Evolutionary conservation across 108 stramenopile species (phyloP).

Genomic region (Conticribra guillardii): DNA sequence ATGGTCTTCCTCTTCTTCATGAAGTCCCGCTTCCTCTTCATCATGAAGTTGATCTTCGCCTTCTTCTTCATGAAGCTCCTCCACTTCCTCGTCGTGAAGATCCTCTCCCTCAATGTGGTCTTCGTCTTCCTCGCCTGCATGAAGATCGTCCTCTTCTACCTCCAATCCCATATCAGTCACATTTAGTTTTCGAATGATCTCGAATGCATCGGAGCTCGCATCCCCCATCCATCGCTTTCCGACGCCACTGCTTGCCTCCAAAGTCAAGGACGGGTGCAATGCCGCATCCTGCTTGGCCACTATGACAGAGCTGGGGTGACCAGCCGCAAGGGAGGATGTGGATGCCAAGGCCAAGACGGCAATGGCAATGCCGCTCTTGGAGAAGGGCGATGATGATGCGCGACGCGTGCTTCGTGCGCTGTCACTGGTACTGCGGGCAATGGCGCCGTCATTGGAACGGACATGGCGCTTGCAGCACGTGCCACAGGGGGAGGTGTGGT

Average conservation of each 20-base stretch:
- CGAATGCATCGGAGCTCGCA: no score
- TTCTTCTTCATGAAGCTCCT: background rate
- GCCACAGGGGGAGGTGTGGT: background rate
- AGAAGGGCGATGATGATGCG: background rate
- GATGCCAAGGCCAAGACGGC: background rate
- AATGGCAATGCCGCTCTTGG: background rate
- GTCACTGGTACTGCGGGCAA: background rate
- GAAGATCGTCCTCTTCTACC: slow-evolving; percentile 8
- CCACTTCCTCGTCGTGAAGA: background rate
- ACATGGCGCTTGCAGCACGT: background rate
- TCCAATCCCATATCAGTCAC: no score
- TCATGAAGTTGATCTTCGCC: no score
- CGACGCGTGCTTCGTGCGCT: background rate
- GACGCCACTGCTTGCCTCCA: no score
- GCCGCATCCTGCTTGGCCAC: no score
- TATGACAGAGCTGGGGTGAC: no score
- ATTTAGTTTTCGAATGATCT: no score
- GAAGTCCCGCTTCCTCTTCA: no score
- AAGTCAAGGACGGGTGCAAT: no score
- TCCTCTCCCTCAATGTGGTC: slow-evolving; percentile 10
- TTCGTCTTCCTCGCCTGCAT: slow-evolving; percentile 1
- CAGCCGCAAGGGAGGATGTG: background rate
- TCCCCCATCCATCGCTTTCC: no score
- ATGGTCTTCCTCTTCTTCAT: slow-evolving; percentile 9
- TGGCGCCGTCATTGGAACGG: background rate